Conservation (phyloP, 2,329 filamentous ascomycete species). For the Torrubiellomyces zombiae region DNA sequence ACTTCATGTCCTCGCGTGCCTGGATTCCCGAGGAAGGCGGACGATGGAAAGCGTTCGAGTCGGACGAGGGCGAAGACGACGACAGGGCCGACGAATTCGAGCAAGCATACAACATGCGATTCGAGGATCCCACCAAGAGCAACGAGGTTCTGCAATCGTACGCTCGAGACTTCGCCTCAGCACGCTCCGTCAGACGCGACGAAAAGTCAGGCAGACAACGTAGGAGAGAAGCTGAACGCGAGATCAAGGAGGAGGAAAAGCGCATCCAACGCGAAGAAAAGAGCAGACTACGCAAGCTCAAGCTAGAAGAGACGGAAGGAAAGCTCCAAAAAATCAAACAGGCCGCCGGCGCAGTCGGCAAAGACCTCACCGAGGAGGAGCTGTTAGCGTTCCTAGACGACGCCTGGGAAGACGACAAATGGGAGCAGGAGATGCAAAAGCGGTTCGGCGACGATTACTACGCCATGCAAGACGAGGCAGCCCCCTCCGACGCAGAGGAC, state of each 20-base stretch:
- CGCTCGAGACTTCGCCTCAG: conserved; percentile 67
- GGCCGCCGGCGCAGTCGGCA: conserved; percentile 63
- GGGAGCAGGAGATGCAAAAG: conserved; percentile 81
- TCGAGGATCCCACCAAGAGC: conserved; percentile 76
- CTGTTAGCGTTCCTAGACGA: conserved; percentile 75
- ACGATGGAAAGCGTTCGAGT: conserved; percentile 71
- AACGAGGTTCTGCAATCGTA: conserved; percentile 83
- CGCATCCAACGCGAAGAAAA: conserved; percentile 62
- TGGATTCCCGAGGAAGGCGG: conserved; percentile 59
- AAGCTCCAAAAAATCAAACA: conserved; percentile 81
- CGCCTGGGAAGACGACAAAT: conserved; percentile 75
- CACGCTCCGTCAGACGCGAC: conserved; percentile 73
- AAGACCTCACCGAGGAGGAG: conserved; percentile 53
- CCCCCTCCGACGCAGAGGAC: conserved; percentile 47
- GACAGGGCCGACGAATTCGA: conserved; percentile 76
- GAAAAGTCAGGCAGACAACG: conserved; percentile 63
- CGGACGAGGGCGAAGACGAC: conserved; percentile 75
- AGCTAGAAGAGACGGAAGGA: conserved; percentile 76
- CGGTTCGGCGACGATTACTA: conserved; percentile 89
- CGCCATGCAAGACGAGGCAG: conserved; percentile 51
- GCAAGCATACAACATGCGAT: conserved; percentile 85
- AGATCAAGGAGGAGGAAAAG: conserved; percentile 65
- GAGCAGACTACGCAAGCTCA: conserved; percentile 68
- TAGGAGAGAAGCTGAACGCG: conserved; percentile 60
- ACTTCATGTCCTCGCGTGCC: conserved; percentile 82